Evolutionary conservation across 257 asterid species (phyloP).

Genomic region (Solanum corneliomulleri): DNA sequence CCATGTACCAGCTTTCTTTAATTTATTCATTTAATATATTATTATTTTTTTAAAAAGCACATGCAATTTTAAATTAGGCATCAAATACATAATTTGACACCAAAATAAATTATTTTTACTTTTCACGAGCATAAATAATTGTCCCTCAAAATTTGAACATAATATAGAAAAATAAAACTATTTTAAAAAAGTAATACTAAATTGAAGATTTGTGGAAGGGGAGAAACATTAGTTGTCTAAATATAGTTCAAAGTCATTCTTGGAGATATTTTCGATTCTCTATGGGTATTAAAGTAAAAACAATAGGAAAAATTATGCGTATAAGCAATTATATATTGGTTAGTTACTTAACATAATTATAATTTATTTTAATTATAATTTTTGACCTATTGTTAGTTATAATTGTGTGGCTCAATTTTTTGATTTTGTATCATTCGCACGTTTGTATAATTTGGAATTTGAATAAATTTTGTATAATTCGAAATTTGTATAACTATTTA

Average conservation of each 20-base stretch:
- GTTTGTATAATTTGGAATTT: too few relatives aligned
- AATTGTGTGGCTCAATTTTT: too few relatives aligned
- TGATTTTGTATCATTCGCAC: too few relatives aligned
- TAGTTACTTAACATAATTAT: too few relatives aligned
- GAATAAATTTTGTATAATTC: too few relatives aligned
- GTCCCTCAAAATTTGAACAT: background rate
- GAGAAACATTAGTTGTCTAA: background rate
- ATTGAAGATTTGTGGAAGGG: background rate
- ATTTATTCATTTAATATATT: background rate
- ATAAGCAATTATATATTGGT: too few relatives aligned
- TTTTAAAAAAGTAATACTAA: background rate
- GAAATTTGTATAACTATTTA: too few relatives aligned
- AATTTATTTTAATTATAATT: too few relatives aligned
- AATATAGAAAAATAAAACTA: background rate
- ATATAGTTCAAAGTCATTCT: background rate
- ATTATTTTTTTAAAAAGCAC: background rate
- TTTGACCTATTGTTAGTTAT: accelerated
- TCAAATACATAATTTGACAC: background rate
- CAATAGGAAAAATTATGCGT: too few relatives aligned
- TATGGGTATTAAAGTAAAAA: background rate
- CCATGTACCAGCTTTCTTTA: background rate
- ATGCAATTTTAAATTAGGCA: background rate
- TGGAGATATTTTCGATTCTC: background rate
- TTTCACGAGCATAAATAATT: background rate
- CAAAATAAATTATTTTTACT: background rate